Evolutionary conservation across 495 filamentous ascomycete genomes (phyloP).

Genomic region (Niebla homalea): DNA sequence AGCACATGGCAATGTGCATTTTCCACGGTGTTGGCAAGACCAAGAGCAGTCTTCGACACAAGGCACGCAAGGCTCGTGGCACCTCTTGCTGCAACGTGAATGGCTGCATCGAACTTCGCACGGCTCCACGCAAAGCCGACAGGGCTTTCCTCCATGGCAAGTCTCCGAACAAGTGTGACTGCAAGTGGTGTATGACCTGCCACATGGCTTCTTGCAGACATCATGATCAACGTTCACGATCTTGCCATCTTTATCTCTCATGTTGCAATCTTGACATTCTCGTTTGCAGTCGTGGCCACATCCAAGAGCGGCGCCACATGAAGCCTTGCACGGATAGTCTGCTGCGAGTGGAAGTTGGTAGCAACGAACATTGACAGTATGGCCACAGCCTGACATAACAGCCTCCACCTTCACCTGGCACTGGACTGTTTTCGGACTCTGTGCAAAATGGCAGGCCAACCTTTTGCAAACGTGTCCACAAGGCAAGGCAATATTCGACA

Average conservation of each 20-base stretch:
- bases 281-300: conserved; percentile 52
- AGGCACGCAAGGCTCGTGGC: conserved; percentile 50
- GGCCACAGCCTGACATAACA: conserved; percentile 38
- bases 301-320: conserved; percentile 31
- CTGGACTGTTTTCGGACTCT: conserved; percentile 23
- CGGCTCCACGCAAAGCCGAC: conserved; percentile 36
- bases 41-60: conserved; percentile 47
- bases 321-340: conserved; percentile 30
- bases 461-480: conserved; percentile 44
- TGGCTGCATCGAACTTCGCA: conserved; percentile 55
- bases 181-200: conserved; percentile 42
- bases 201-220: conserved; percentile 39
- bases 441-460: conserved; percentile 40
- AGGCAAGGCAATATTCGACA: conserved; percentile 34
- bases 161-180: conserved; percentile 37
- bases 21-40: conserved; percentile 38
- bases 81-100: conserved; percentile 43
- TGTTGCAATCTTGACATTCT: conserved; percentile 37
- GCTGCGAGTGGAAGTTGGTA: conserved; percentile 24
- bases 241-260: conserved; percentile 11
- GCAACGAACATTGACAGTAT: conserved; percentile 40
- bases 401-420: conserved; percentile 31
- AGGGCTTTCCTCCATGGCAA: conserved; percentile 43
- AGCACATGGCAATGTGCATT: conserved; percentile 49
- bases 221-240: conserved; percentile 30